phyloP scores from a whole-genome alignment of 2,329 filamentous ascomycete genomes.

The Blumeriella jaapii region DNA sequence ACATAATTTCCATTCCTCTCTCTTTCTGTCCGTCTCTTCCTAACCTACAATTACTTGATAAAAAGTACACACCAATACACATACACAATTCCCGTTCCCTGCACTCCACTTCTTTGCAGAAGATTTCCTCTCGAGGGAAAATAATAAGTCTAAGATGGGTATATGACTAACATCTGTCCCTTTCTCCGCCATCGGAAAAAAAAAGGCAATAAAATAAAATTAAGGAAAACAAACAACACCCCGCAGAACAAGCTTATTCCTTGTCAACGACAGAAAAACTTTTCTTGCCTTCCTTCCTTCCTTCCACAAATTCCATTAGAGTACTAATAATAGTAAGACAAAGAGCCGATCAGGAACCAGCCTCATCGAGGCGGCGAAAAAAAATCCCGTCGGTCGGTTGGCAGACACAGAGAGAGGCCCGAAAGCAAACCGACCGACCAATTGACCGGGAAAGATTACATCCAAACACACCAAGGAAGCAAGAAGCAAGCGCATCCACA shows the following conservation, averaged over 20 bases:
- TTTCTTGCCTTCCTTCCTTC: neutral
- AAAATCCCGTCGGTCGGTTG: too few species aligned
- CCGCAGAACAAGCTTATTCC: too few species aligned
- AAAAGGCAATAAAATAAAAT: neutral
- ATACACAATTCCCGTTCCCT: neutral
- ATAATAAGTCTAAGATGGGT: conserved; percentile 13
- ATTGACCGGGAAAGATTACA: too few species aligned
- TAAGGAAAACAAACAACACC: too few species aligned
- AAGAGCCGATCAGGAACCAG: conserved; percentile 11
- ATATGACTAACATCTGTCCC: conserved; percentile 11
- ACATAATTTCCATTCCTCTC: too few species aligned
- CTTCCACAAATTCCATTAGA: conserved; percentile 3
- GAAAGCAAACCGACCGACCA: too few species aligned
- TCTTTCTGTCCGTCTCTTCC: neutral
- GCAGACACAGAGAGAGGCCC: too few species aligned
- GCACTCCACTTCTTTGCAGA: conserved; percentile 9
- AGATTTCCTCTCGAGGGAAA: too few species aligned
- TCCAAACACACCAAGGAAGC: too few species aligned
- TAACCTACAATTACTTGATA: neutral
- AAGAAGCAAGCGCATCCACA: too few species aligned
- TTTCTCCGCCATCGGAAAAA: neutral
- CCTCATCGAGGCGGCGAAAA: conserved; percentile 3
- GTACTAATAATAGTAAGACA: neutral
- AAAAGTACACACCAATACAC: neutral
- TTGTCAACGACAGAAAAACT: too few species aligned